Conservation (phyloP, 2,329 filamentous ascomycete genomes). For the Pseudogymnoascus sp. region DNA sequence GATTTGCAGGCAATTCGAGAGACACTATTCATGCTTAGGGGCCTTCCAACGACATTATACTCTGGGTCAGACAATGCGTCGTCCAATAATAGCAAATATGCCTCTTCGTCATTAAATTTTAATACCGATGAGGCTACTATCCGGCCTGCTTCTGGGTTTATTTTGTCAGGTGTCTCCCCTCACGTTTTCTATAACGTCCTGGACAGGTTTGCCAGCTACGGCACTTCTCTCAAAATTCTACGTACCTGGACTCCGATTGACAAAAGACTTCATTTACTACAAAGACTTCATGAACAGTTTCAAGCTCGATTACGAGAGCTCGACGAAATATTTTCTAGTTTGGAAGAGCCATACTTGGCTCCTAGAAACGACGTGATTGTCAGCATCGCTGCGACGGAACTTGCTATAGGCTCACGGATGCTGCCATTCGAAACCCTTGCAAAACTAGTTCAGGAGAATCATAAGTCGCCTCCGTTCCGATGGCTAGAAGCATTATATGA, state of each 20-base stretch:
- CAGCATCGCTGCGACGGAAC: slow-evolving; percentile 56
- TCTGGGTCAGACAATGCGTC: neutral
- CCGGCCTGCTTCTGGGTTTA: slow-evolving; percentile 22
- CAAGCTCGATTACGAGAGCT: slow-evolving; percentile 44
- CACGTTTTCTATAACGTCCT: slow-evolving; percentile 31
- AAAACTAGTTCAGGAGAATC: slow-evolving; percentile 27
- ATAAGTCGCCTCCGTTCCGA: slow-evolving; percentile 43
- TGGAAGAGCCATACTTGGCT: slow-evolving; percentile 53
- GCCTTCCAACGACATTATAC: slow-evolving; percentile 68
- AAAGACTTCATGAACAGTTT: slow-evolving; percentile 25
- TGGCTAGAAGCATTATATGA: slow-evolving; percentile 73
- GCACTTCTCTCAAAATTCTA: slow-evolving; percentile 38
- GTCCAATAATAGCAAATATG: slow-evolving; percentile 15
- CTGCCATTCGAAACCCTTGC: slow-evolving; percentile 51
- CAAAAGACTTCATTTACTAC: slow-evolving; percentile 25
- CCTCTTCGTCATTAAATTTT: slow-evolving; percentile 23
- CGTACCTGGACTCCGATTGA: slow-evolving; percentile 38
- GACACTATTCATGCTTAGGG: slow-evolving; percentile 75
- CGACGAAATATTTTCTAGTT: slow-evolving; percentile 46
- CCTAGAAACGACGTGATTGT: slow-evolving; percentile 47
- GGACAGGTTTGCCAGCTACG: slow-evolving; percentile 39
- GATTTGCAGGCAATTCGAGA: slow-evolving; percentile 71
- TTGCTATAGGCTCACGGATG: slow-evolving; percentile 46
- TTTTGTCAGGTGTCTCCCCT: slow-evolving; percentile 31
- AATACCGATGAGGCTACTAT: slow-evolving; percentile 31